Base-by-base conservation (phyloP, 176 grass and related monocot genomes). In the Stipa capillata region DNA sequence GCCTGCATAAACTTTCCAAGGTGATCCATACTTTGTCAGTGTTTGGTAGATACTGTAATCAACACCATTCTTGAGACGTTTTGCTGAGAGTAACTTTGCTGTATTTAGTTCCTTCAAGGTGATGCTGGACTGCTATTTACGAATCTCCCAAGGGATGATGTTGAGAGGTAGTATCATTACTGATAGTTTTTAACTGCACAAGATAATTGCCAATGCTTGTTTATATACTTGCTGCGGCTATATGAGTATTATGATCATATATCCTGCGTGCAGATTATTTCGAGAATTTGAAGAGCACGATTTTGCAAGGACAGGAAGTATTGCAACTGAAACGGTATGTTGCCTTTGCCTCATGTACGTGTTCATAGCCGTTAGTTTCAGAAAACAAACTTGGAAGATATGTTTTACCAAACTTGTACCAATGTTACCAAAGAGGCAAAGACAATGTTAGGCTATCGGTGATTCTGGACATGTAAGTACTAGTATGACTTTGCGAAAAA, bases 231-330 rank as follows among this genome's bases (percentile, higher is more conserved):
- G 43, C 11, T 37, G 28, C 4, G 0, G 4, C 14, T 79, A 16
- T 20, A 15, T 44, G 29, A 68, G 41, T 0, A 1, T 60, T 80
- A 58, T 65, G 13, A 37, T 28, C 25, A 42, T 51, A 69, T 69
- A 52, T 80, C 7, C 0, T 53, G 27, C 57, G 17, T 88, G 34
- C 82, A 92, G 96, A 83, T 58, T 89, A 80, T 95, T 95, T 77
- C 47, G 41, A 53, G 90, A 89, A 57, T 99, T 95, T 13, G 86
- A 93, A 74, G 92, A 69, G 66, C 71, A 88, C 88, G 96, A 99
- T 78, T 95, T 87, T 91, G 88, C 92, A 36, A 95, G 92, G 78
- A 95, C 92, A 7, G 96, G 96, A 72, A 82, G 78, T 65, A 76
- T 41, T 45, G 87, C 90, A 0, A 88, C 92, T 49, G 71, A 99